These are phyloP conservation scores for Tuber borchii DNA, from an alignment of 495 filamentous ascomycete genomes.

Conservation along the genomic window DNA sequence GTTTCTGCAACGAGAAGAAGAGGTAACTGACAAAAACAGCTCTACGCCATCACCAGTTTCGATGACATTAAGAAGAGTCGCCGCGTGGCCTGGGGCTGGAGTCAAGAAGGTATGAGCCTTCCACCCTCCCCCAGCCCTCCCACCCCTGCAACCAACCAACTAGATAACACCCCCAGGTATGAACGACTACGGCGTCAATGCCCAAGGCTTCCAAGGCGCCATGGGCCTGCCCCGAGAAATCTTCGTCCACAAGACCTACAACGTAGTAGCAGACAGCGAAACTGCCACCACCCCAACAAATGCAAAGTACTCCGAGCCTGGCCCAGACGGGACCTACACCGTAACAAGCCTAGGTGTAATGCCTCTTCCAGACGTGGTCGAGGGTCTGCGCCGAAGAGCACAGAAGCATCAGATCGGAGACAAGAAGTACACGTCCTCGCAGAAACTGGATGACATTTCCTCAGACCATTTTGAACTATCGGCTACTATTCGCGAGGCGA, in stretches of 20 bases:
- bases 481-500: conserved; percentile 16
- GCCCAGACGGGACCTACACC: conserved; percentile 41
- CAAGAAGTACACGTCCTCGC: conserved; percentile 6
- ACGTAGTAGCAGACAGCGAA: conserved; percentile 37
- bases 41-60: conserved; percentile 47
- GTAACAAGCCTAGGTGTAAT: conserved; percentile 44
- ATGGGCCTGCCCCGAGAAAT: conserved; percentile 45
- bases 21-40: neutral
- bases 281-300: conserved; percentile 33
- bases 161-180: conserved; percentile 26
- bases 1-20: neutral
- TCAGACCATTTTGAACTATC: conserved; percentile 18
- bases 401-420: neutral
- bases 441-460: neutral
- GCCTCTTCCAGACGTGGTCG: conserved; percentile 45
- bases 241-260: conserved; percentile 44
- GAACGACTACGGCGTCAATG: conserved; percentile 41
- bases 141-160: neutral
- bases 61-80: conserved; percentile 46
- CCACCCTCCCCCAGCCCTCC: neutral
- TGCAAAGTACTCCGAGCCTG: conserved; percentile 9
- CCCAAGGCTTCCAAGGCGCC: conserved; percentile 47
- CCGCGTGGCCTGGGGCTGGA: conserved; percentile 47
- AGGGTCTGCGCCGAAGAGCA: conserved; percentile 4
- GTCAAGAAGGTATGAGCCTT: conserved; percentile 35